These are phyloP conservation scores for Hamamelis virginiana DNA, from an alignment of 164 flowering plant genomes.

Conservation along the genomic window DNA sequence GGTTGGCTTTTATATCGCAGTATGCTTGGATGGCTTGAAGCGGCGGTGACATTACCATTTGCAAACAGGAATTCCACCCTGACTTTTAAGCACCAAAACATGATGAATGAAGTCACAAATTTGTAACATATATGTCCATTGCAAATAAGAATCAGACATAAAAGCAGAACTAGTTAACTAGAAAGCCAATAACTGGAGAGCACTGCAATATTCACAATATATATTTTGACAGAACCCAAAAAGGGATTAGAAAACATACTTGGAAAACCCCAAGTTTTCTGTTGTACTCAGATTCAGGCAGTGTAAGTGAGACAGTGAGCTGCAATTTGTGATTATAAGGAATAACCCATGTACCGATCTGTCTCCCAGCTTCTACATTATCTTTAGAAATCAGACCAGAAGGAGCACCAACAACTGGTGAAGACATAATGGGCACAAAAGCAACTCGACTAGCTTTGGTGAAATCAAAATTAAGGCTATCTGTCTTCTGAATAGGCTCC, in stretches of 20 bases:
- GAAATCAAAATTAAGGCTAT: slow-evolving; percentile 62
- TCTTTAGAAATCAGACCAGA: slow-evolving; percentile 28
- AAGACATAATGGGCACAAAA: slow-evolving; percentile 37
- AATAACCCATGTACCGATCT: slow-evolving; percentile 27
- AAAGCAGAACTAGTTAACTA: background rate
- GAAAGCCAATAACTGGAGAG: background rate
- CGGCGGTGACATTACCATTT: slow-evolving; percentile 47
- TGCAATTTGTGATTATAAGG: slow-evolving; percentile 40
- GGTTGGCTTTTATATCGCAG: slow-evolving; percentile 51
- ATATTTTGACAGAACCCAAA: background rate
- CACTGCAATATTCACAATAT: background rate
- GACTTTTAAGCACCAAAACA: slow-evolving; percentile 34
- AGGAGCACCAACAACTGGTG: slow-evolving; percentile 14
- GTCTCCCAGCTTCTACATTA: slow-evolving; percentile 28
- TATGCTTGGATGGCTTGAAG: slow-evolving; percentile 63
- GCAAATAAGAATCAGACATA: background rate
- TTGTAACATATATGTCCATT: too few relatives aligned
- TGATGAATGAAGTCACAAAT: too few relatives aligned
- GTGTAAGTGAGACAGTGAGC: slow-evolving; percentile 27
- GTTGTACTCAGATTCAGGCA: slow-evolving; percentile 45
- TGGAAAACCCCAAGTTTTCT: slow-evolving; percentile 37
- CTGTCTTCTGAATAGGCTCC: slow-evolving; percentile 54
- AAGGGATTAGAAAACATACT: slow-evolving; percentile 7
- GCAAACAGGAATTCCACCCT: slow-evolving; percentile 57
- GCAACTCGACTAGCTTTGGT: slow-evolving; percentile 60